Conservation (phyloP, 208 protist species). For the Trichomonas tenax region DNA sequence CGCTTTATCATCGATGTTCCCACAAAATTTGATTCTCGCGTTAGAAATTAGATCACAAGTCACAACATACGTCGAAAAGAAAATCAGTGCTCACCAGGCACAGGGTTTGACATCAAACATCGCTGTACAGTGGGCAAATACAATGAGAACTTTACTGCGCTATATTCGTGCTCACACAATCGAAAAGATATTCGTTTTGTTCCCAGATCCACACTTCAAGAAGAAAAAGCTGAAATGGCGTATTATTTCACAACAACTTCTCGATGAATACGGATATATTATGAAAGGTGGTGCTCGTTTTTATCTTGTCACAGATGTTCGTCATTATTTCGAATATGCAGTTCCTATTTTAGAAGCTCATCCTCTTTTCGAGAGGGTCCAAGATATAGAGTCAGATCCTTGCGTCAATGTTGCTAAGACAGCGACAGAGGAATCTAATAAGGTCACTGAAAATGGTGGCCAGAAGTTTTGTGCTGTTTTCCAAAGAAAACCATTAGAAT, state of each 20-base stretch:
- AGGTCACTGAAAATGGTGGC: background rate
- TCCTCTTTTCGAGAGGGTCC: slow-evolving; percentile 27
- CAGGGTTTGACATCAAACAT: background rate
- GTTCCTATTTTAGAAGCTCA: slow-evolving; percentile 24
- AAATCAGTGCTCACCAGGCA: background rate
- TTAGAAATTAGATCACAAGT: background rate
- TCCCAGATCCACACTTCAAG: slow-evolving; percentile 41
- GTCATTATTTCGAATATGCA: slow-evolving; percentile 33
- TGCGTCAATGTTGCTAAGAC: background rate
- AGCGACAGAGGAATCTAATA: background rate
- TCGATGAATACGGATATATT: slow-evolving; percentile 29
- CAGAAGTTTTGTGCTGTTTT: background rate
- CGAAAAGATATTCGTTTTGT: slow-evolving; percentile 34
- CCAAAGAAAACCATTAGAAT: background rate
- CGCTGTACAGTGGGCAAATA: slow-evolving; percentile 19
- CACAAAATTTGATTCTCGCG: background rate
- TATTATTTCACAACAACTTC: slow-evolving; percentile 24
- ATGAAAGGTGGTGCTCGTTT: slow-evolving; percentile 22
- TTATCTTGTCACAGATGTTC: slow-evolving; percentile 36
- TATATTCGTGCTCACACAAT: slow-evolving; percentile 26
- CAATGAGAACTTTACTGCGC: slow-evolving; percentile 25
- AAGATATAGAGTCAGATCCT: background rate
- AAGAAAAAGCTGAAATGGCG: slow-evolving; percentile 20
- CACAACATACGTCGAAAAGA: background rate
- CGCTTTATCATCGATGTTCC: background rate